Percentiles rank a stretch among this genome's conserved stretches.
phyloP scores from a whole-genome alignment of 2,329 filamentous ascomycete genomes.

The Laburnicola sp. region DNA sequence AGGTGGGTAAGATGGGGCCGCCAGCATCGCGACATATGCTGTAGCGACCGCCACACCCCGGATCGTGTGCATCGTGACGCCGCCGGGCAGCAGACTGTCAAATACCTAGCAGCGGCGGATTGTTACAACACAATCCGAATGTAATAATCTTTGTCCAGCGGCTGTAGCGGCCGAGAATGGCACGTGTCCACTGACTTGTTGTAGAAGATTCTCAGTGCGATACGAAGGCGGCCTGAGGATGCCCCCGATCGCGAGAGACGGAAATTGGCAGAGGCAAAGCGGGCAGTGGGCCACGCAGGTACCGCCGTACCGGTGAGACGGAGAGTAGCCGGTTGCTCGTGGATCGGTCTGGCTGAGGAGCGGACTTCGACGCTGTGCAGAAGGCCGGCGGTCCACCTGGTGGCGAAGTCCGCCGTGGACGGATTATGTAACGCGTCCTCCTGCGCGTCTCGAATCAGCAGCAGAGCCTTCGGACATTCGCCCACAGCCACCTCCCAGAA shows the following conservation, averaged over 20 bases:
- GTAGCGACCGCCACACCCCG: slow-evolving; percentile 23
- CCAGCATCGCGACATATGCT: slow-evolving; percentile 22
- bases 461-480: slow-evolving; percentile 10
- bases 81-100: slow-evolving; percentile 6
- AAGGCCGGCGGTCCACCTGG: neutral
- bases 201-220: neutral
- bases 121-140: neutral
- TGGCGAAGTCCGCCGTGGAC: slow-evolving; percentile 1
- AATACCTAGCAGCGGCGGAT: neutral
- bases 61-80: slow-evolving; percentile 19
- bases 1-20: slow-evolving; percentile 23
- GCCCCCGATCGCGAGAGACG: neutral
- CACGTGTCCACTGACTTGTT: neutral
- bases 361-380: slow-evolving; percentile 4
- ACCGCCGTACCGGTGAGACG: slow-evolving; percentile 5
- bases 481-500: slow-evolving; percentile 3
- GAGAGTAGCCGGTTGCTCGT: neutral
- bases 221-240: neutral
- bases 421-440: neutral
- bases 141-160: too few species aligned
- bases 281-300: slow-evolving; percentile 3
- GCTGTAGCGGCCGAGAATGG: neutral
- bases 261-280: slow-evolving; percentile 3
- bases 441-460: neutral
- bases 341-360: slow-evolving; percentile 1